Base-by-base conservation (phyloP, 495 filamentous ascomycete genomes). In the Annulohypoxylon stygium region DNA sequence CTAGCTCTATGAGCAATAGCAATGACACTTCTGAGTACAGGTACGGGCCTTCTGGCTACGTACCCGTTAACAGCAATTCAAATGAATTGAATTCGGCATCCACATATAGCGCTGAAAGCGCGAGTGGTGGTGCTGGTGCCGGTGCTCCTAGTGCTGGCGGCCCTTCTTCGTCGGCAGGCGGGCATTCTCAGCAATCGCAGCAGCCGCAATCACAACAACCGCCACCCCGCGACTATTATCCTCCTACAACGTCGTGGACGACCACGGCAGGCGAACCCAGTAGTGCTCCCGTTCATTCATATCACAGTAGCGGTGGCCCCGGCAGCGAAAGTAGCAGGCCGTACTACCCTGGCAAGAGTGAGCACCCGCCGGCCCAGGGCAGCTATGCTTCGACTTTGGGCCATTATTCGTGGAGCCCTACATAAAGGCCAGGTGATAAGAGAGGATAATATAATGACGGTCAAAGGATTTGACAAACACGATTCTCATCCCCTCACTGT, bases 1-100 rank as follows among this genome's bases (percentile, higher is more conserved):
- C 75, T 45, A 78, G 79, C 64, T 84, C 83, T 23, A 79, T 84
- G 45, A 79, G 78, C 23, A 82, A 81, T 71, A 80, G 73, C 36
- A 85, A 83, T 61, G 81, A 83, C 25, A 66, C 78, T n/a, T 78
- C 80, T 62, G 84, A 86, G 60, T 86, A 86, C 66, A 80, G 84
- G 36, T 86, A 86, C 70, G 84, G 82, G 1, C 83, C 83, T 10
- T 77, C 83, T 12, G 69, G 68, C 18, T 78, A 78, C 51, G 59
- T 65, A 16, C 57, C 75, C 20, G 67, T 78, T 6, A 70, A 74
- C 50, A 67, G 61, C 43, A 75, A 67, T 55, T 71, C 78, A 2
- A 78, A 62, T 66, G 82, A 83, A 47, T 54, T 83, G 23, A 79
- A 75, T 55, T 77, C 80, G 2, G 78, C 78, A 26, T 79, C 79